Conservation (phyloP, 805 yeast species). For the Suhomyces tanzawaensis region DNA sequence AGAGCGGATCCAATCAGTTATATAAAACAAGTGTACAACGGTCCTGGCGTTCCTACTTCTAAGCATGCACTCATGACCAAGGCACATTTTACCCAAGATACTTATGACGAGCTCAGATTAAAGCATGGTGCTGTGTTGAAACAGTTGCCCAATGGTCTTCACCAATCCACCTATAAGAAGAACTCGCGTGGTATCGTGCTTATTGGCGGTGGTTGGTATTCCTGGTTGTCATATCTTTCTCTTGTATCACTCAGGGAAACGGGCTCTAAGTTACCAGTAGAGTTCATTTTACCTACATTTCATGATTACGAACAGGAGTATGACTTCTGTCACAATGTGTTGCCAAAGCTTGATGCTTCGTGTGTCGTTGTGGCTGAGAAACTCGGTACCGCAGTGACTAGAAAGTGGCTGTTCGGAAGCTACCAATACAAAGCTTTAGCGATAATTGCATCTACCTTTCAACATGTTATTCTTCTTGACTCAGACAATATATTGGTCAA, state of each 20-base stretch:
- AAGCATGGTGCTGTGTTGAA: slow-evolving; percentile 2
- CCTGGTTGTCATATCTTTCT: slow-evolving; percentile 40
- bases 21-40: not conserved
- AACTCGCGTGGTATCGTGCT: slow-evolving; percentile 23
- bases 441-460: slow-evolving; percentile 45
- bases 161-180: slow-evolving; percentile 6
- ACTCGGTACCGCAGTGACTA: slow-evolving; percentile 21
- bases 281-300: slow-evolving; percentile 40
- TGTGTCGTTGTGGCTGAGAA: slow-evolving; percentile 41
- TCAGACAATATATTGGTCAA: slow-evolving; percentile 46
- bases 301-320: slow-evolving; percentile 36
- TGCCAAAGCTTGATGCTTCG: slow-evolving; percentile 41
- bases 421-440: slow-evolving; percentile 44
- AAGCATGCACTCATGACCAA: slow-evolving; percentile 1
- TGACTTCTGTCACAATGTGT: slow-evolving; percentile 36
- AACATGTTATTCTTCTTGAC: slow-evolving; percentile 44
- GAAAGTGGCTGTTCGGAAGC: slow-evolving; percentile 23
- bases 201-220: slow-evolving; percentile 44
- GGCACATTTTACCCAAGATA: slow-evolving; percentile 1
- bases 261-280: slow-evolving; percentile 45
- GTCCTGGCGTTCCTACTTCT: slow-evolving; percentile 2
- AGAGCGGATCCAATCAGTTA: not conserved
- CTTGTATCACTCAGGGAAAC: slow-evolving; percentile 41
- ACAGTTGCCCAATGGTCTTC: slow-evolving; percentile 1
- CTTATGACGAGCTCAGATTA: slow-evolving; percentile 1